Base-by-base conservation (phyloP, 306 rosid genomes). In the Cyclanthera cordifolia region DNA sequence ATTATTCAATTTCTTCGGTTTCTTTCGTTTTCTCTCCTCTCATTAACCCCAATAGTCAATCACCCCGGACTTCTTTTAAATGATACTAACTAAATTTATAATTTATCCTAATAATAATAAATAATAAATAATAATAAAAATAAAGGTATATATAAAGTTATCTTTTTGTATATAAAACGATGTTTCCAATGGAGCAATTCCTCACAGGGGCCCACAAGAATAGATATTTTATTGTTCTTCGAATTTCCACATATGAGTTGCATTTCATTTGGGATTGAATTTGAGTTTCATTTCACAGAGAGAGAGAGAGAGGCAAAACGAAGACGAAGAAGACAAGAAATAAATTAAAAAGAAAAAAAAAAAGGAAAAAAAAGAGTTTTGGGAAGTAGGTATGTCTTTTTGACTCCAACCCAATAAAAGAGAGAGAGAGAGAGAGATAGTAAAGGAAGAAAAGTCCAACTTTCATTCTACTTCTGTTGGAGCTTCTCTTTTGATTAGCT, bases 341-440 rank as follows among this genome's bases (percentile, higher is more conserved):
- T 8, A 58, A 17, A 24, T 9, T 57, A 50, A 12, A 8, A 28
- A 28, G 4, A 28, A 28, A 28, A 28, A 28, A 28, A 28, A 28
- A 2, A 28, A 28, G 4, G 4, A 28, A 4, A 28, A 28, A 4
- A 20, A 23, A 76, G 81, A 48, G 76, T 76, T 41, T 39, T 12
- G 85, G 70, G 25, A n/a, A 59, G 81, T 85, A 48, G 85, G 85
- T 71, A 72, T 88, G 80, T 58, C 74, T 77, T 87, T 83, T 88
- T 88, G 78, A 80, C 90, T 77, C 53, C 70, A 82, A 72, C 69
- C 66, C 79, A 73, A 67, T 51, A 53, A 66, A 66, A 49, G 75
- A 37, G 43, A 14, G 58, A 20, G 16, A 63, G 75, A 52, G 69
- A 27, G 30, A 27, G 30, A 1, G 53, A 4, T n/a, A n/a, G n/a